Evolutionary conservation across 768 basidiomycete genomes (phyloP), one percentile per base, ranked within the genome.

Genomic region (Termitomyces sp.): DNA sequence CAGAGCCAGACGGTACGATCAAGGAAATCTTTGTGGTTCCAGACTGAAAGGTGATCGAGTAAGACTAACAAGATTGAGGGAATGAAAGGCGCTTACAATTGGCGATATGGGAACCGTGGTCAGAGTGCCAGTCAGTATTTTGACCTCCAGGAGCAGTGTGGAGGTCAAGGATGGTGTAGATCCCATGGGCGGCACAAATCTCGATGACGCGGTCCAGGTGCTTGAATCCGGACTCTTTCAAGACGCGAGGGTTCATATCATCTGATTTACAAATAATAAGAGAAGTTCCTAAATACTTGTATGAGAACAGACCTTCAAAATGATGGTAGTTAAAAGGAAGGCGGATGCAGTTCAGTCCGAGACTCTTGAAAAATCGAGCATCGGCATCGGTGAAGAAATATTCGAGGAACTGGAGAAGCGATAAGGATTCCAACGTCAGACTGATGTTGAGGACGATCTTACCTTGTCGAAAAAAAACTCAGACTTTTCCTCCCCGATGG

Each of bases 381-480:
- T 92, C 92, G 36, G 77, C 76, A 22, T 89, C 88, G 53, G 79
- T 76, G 77, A 93, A 94, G 76, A 93, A 93, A 68, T 91, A 85
- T 68, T 92, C 88, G 13, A 93, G 77, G 71, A 92, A 91, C 88
- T 91, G 60, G 0, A 43, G 45, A 37, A 51, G 50, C 33, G 39
- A 30, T 49, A 9, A 54, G 26, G 2, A 30, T 32, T 46, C 40
- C 8, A 14, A 26, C 33, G 4, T 14, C 13, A 39, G 2, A 1
- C 54, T 59, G 71, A 46, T 49, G 2, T 18, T 3, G 2, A 40
- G 13, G 37, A 40, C 8, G 3, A 58, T 33, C 20, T 27, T 57
- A 86, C 90, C 79, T 88, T 90, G 79, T 93, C 89, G 66, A 93
- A 94, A 78, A 92, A 94, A 69, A 85, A 85, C 12, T 84, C 84